A percentile compares a stretch with the other conserved stretches of the same genome.
Conservation (phyloP, 345 rosid species). For the Syzygium oleosum region DNA sequence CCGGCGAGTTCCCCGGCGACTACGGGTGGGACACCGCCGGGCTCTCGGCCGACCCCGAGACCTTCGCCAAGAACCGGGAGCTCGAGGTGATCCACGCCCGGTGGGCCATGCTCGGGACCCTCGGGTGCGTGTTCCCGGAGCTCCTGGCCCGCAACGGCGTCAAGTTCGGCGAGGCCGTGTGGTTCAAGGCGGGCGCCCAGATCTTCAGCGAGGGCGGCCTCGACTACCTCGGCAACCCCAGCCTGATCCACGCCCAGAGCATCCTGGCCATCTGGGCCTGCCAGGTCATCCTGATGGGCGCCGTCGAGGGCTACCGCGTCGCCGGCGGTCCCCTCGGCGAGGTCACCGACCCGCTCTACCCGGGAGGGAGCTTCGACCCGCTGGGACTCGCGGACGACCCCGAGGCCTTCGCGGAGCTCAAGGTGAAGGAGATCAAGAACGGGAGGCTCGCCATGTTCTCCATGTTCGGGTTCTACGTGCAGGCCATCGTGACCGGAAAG, state of each 20-base stretch:
- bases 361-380: conserved; percentile 21
- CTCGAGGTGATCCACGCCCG: conserved; percentile 16
- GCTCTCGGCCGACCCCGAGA: conserved; percentile 17
- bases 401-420: conserved; percentile 16
- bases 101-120: conserved; percentile 18
- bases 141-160: conserved; percentile 16
- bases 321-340: conserved; percentile 17
- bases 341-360: conserved; percentile 15
- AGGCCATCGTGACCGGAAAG: conserved; percentile 22
- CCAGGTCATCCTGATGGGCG: conserved; percentile 17
- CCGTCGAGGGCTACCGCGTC: conserved; percentile 17
- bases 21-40: conserved; percentile 24
- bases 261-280: conserved; percentile 20
- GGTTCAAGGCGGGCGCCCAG: conserved; percentile 21
- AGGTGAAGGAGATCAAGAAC: conserved; percentile 22
- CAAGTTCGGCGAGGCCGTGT: conserved; percentile 18
- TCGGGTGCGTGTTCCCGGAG: conserved; percentile 20
- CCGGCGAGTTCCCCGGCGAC: conserved; percentile 19
- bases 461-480: conserved; percentile 18
- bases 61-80: conserved; percentile 22
- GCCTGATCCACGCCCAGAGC: conserved; percentile 21
- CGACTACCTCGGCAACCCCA: conserved; percentile 18
- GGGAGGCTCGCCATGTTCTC: conserved; percentile 19
- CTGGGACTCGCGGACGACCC: conserved; percentile 17
- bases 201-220: conserved; percentile 20